Percentiles rank a stretch among this genome's conserved stretches.
phyloP scores from a whole-genome alignment of 148 eudicot species.

The Diospyros lotus region DNA sequence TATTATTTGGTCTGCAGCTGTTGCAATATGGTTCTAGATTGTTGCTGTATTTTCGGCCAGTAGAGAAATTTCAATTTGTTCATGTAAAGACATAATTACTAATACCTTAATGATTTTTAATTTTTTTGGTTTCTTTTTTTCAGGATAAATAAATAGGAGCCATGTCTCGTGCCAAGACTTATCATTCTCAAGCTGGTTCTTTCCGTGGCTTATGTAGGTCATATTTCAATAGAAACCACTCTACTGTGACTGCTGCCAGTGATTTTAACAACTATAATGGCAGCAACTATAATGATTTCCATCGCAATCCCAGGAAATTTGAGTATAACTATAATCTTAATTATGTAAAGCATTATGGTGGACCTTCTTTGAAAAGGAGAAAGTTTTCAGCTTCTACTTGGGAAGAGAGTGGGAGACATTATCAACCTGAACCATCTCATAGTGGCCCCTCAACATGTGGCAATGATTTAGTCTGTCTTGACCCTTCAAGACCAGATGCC shows the following conservation, averaged over 20 bases:
- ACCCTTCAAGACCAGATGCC: constrained; percentile 35
- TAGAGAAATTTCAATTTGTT: too few relatives aligned
- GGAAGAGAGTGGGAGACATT: constrained; percentile 38
- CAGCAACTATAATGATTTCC: constrained; percentile 18
- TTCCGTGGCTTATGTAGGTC: constrained; percentile 34
- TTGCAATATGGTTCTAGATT: too few relatives aligned
- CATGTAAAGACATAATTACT: background rate
- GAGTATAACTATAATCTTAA: constrained; percentile 24
- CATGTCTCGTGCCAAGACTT: constrained; percentile 54
- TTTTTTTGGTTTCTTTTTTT: background rate
- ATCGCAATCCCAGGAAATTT: constrained; percentile 28
- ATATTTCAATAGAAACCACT: constrained; percentile 30
- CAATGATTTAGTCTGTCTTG: constrained; percentile 21
- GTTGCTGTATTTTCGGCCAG: too few relatives aligned
- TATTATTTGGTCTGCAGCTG: too few relatives aligned
- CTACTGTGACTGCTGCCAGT: constrained; percentile 21
- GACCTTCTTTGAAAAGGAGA: constrained; percentile 60
- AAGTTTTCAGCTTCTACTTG: constrained; percentile 49
- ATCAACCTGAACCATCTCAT: constrained; percentile 23
- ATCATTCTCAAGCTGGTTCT: constrained; percentile 50
- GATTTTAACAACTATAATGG: constrained; percentile 22
- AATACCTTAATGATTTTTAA: background rate
- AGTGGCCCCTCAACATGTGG: constrained; percentile 18
- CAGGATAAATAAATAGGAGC: constrained; percentile 26
- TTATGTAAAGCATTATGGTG: constrained; percentile 27